Conservation (phyloP, 139 green algal species). For the Picochlorum costavermella region DNA sequence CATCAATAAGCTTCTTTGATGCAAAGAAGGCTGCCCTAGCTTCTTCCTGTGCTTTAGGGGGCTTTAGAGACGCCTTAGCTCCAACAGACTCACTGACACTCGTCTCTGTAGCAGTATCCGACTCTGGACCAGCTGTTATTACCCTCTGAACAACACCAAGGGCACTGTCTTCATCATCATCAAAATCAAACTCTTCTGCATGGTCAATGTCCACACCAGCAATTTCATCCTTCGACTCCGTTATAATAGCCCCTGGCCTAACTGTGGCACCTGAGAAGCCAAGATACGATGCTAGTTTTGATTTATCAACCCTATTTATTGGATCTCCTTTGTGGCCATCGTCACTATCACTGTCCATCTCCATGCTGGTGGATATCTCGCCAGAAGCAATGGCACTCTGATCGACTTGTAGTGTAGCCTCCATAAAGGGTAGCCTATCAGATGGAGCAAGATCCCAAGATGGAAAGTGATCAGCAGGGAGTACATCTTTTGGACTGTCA, state of each 20-base stretch:
- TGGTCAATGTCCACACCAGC: not conserved
- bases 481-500: not conserved
- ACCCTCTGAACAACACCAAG: slow-evolving; percentile 6
- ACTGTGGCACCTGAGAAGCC: slow-evolving; percentile 21
- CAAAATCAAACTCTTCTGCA: not conserved
- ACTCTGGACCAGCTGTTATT: slow-evolving; percentile 1
- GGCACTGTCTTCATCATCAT: not conserved
- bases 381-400: not conserved
- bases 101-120: not conserved
- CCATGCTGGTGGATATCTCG: not conserved
- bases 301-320: slow-evolving; percentile 19
- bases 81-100: not conserved
- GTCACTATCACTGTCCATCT: not conserved
- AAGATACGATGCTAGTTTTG: slow-evolving; percentile 20
- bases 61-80: not conserved
- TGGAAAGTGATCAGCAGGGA: not conserved
- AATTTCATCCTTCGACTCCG: not conserved
- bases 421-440: slow-evolving; percentile 28
- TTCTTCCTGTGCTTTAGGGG: slow-evolving; percentile 10
- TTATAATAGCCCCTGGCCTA: not conserved
- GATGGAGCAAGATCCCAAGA: slow-evolving; percentile 21
- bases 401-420: slow-evolving; percentile 22
- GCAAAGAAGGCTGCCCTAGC: slow-evolving; percentile 20
- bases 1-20: slow-evolving; percentile 19
- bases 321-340: slow-evolving; percentile 17